Evolutionary conservation across 805 yeast species (phyloP).

Genomic region (Candida ponderosae): DNA sequence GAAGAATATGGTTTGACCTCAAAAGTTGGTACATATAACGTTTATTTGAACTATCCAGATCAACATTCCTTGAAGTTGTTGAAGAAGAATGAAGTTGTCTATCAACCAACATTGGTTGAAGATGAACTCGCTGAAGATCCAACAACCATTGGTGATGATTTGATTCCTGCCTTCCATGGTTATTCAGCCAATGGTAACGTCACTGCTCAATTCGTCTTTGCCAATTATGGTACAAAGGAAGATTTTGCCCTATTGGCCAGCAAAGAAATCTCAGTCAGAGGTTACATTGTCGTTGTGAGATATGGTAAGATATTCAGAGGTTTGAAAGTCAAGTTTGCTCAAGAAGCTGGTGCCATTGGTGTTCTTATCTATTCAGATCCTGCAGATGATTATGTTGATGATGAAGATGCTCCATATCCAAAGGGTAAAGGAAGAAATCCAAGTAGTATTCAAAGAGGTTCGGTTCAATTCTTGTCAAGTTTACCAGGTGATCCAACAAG

Average conservation of each 20-base stretch:
- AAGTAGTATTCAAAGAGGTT: slow-evolving; percentile 68
- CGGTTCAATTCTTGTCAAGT: slow-evolving; percentile 52
- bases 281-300: slow-evolving; percentile 57
- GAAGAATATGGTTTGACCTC: slow-evolving; percentile 52
- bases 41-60: slow-evolving; percentile 57
- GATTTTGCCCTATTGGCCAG: slow-evolving; percentile 45
- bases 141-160: slow-evolving; percentile 31
- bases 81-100: slow-evolving; percentile 22
- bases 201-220: slow-evolving; percentile 57
- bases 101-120: slow-evolving; percentile 46
- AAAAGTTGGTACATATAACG: slow-evolving; percentile 47
- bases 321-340: slow-evolving; percentile 68
- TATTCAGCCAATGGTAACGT: slow-evolving; percentile 72
- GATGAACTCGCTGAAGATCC: slow-evolving; percentile 45
- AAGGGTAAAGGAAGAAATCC: slow-evolving; percentile 75
- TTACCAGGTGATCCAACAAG: slow-evolving; percentile 71
- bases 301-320: slow-evolving; percentile 68
- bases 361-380: slow-evolving; percentile 68
- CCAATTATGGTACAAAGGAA: slow-evolving; percentile 56
- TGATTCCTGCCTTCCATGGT: slow-evolving; percentile 69
- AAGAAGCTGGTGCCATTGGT: slow-evolving; percentile 61
- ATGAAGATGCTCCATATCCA: slow-evolving; percentile 63
- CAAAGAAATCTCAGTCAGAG: slow-evolving; percentile 42
- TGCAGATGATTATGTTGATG: slow-evolving; percentile 47
- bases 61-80: slow-evolving; percentile 43